Conservation (phyloP, 495 filamentous ascomycete genomes). For the Penicillium argentinense region DNA sequence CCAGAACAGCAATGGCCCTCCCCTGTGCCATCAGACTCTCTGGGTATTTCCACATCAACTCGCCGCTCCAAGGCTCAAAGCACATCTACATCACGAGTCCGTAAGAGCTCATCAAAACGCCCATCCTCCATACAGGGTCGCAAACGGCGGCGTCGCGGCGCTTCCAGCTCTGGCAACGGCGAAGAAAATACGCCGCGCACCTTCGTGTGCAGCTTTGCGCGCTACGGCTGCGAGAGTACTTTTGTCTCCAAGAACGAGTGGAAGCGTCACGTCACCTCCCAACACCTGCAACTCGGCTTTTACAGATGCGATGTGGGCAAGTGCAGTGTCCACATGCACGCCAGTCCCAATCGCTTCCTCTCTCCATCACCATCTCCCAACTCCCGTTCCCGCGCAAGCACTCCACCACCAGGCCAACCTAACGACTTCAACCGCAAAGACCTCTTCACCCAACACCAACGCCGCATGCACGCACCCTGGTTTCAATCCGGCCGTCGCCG, state of each 20-base stretch:
- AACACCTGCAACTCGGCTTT: conserved; percentile 77
- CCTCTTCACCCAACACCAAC: conserved; percentile 87
- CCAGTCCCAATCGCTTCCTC: neutral
- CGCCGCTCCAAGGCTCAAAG: conserved; percentile 5
- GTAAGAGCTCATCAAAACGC: conserved; percentile 7
- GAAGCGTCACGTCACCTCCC: conserved; percentile 84
- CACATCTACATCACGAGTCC: conserved; percentile 2
- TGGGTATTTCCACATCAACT: neutral
- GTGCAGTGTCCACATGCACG: conserved; percentile 45
- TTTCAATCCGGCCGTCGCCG: conserved; percentile 23
- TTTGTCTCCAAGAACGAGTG: conserved; percentile 96
- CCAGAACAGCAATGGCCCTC: conserved; percentile 15
- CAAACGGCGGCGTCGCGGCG: conserved; percentile 7
- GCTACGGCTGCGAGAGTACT: conserved; percentile 79
- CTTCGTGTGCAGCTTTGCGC: conserved; percentile 78
- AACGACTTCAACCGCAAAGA: conserved; percentile 92
- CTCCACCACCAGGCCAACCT: conserved; percentile 16
- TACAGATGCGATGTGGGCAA: conserved; percentile 74
- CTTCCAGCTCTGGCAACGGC: conserved; percentile 14
- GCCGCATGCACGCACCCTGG: conserved; percentile 81
- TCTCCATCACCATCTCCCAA: conserved; percentile 13
- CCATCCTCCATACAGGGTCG: conserved; percentile 11
- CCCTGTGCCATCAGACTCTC: conserved; percentile 2
- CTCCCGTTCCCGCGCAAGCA: conserved; percentile 5
- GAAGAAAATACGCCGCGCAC: conserved; percentile 52